Evolutionary conservation across 495 filamentous ascomycete genomes (phyloP).

Genomic region (Xylaria acuta): DNA sequence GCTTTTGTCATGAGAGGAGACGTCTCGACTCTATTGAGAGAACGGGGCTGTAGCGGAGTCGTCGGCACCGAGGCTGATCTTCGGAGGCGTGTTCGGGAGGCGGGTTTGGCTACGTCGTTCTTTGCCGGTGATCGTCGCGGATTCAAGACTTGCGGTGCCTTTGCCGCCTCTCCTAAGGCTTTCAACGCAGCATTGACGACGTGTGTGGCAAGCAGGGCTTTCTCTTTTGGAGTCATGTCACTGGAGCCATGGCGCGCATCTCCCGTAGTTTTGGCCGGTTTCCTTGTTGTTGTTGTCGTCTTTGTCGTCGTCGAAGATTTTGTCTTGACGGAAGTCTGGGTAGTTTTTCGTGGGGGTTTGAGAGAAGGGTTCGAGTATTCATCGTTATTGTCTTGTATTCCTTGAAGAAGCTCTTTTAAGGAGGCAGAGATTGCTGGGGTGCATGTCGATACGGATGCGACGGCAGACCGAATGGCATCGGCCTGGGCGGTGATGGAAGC

Average conservation of each 20-base stretch:
- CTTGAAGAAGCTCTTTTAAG: constrained; percentile 58
- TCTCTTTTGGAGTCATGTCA: constrained; percentile 63
- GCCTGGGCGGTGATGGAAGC: constrained; percentile 48
- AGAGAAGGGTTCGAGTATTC: constrained; percentile 37
- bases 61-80: constrained; percentile 56
- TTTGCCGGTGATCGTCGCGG: constrained; percentile 33
- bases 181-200: constrained; percentile 80
- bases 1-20: constrained; percentile 45
- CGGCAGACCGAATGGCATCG: constrained; percentile 59
- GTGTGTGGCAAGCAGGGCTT: constrained; percentile 76
- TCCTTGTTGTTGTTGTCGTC: constrained; percentile 29
- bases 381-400: constrained; percentile 37
- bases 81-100: constrained; percentile 45
- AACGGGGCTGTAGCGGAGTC: constrained; percentile 58
- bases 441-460: constrained; percentile 59
- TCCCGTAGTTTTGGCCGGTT: constrained; percentile 32
- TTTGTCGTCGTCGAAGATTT: constrained; percentile 30
- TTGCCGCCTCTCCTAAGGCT: constrained; percentile 74
- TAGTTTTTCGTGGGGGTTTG: constrained; percentile 47
- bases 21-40: constrained; percentile 59
- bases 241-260: constrained; percentile 38
- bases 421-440: constrained; percentile 54
- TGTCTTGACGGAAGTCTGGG: constrained; percentile 31
- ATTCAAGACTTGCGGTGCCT: constrained; percentile 44
- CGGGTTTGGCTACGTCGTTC: constrained; percentile 45